These are phyloP conservation scores for Sarcodon sp. DNA, from an alignment of 768 basidiomycete genomes.

Conservation along the genomic window DNA sequence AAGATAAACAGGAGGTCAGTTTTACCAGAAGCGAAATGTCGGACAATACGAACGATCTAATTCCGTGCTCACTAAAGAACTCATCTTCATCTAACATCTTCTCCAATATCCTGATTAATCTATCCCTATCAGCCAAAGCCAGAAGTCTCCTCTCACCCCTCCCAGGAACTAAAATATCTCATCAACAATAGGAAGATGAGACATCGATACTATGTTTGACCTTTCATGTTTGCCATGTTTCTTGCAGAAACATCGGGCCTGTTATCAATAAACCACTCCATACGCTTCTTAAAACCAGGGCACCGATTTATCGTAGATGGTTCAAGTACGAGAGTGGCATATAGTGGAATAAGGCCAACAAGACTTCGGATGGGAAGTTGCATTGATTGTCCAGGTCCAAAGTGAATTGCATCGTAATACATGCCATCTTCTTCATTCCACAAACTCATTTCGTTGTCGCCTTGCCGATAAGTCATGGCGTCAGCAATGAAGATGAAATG, in stretches of 20 bases:
- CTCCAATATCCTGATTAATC: slow-evolving; percentile 76
- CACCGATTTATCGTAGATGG: slow-evolving; percentile 81
- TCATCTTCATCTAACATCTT: slow-evolving; percentile 98
- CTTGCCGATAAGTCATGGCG: slow-evolving; percentile 88
- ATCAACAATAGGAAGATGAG: neutral
- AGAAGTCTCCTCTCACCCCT: slow-evolving; percentile 80
- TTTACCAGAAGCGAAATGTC: neutral
- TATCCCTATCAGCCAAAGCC: slow-evolving; percentile 86
- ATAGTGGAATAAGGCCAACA: slow-evolving; percentile 95
- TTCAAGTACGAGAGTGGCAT: slow-evolving; percentile 89
- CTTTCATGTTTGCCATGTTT: slow-evolving; percentile 95
- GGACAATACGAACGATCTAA: slow-evolving; percentile 66
- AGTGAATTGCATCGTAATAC: slow-evolving; percentile 96
- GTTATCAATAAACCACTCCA: slow-evolving; percentile 98
- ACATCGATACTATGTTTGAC: slow-evolving; percentile 21
- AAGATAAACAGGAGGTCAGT: neutral
- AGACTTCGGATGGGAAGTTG: slow-evolving; percentile 91
- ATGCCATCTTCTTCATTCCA: slow-evolving; percentile 98
- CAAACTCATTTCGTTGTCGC: slow-evolving; percentile 67
- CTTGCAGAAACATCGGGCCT: slow-evolving; percentile 75
- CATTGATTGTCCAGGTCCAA: slow-evolving; percentile 68
- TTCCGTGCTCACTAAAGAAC: slow-evolving; percentile 91
- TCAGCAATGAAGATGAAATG: slow-evolving; percentile 98
- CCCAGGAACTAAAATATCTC: slow-evolving; percentile 28
- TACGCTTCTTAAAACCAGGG: slow-evolving; percentile 96